A percentile compares a stretch with the other conserved stretches of the same genome.
phyloP scores from a whole-genome alignment of 345 rosid species.

The Crucihimalaya himalaica region DNA sequence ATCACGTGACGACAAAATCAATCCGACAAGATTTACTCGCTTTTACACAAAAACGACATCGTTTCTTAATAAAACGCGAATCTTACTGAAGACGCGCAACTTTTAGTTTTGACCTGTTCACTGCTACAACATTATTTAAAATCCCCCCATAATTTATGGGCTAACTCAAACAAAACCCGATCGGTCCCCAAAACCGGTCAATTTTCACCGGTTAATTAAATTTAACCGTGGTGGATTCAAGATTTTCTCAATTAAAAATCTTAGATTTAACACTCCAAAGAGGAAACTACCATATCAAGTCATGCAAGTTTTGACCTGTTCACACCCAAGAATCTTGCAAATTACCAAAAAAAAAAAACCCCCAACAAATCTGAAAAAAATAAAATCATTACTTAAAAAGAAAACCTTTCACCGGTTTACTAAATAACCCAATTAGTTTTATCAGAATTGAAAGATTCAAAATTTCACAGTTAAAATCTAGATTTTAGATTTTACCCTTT shows the following conservation, averaged over 20 bases:
- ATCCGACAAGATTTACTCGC: constrained; percentile 29
- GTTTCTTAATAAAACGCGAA: not conserved
- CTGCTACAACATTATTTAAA: not conserved
- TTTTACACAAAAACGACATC: constrained; percentile 11
- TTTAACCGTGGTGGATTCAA: not conserved
- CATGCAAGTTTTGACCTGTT: too few relatives aligned
- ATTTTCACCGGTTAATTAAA: not conserved
- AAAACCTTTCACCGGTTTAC: not conserved
- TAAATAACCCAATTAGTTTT: not conserved
- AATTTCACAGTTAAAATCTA: not conserved
- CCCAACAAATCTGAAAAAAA: not conserved
- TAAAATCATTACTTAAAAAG: not conserved
- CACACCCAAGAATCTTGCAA: not conserved
- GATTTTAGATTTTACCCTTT: not conserved
- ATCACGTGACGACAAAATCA: constrained; percentile 39
- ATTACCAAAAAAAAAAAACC: not conserved
- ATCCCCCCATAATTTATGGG: constrained; percentile 21
- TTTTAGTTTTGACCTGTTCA: constrained; percentile 11
- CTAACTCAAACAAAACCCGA: not conserved
- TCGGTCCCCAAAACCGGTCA: constrained; percentile 4
- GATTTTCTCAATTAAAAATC: not conserved
- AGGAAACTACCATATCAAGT: not conserved
- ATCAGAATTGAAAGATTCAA: not conserved
- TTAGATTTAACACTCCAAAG: too few relatives aligned
- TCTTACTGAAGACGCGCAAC: constrained; percentile 11